Evolutionary conservation across 495 filamentous ascomycete genomes (phyloP).

Genomic region (Cladorrhinum samala): DNA sequence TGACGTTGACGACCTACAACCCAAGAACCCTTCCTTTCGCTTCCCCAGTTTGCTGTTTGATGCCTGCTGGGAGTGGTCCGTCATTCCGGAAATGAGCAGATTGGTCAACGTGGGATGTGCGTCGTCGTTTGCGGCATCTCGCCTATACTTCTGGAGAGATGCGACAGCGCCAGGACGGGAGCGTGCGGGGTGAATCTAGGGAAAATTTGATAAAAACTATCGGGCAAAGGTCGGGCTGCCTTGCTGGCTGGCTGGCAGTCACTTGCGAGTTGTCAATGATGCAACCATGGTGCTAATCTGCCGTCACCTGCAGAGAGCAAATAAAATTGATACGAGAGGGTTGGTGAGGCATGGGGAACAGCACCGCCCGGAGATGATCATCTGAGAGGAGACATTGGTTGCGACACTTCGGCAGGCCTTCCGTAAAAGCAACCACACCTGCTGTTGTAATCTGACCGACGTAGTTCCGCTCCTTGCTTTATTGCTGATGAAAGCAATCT

Average conservation of each 20-base stretch:
- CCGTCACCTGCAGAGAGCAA: conserved; percentile 7
- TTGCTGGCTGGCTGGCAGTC: too few relatives aligned
- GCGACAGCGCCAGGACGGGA: too few relatives aligned
- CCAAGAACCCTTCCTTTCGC: conserved; percentile 1
- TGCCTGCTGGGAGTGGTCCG: conserved; percentile 16
- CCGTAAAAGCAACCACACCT: background rate
- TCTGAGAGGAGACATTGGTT: too few relatives aligned
- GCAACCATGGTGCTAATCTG: conserved; percentile 18
- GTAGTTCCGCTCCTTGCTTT: conserved; percentile 15
- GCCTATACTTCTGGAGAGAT: too few relatives aligned
- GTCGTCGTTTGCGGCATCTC: conserved; percentile 12
- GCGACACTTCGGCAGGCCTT: background rate
- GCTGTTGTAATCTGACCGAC: conserved; percentile 18
- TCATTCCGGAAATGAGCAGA: conserved; percentile 21
- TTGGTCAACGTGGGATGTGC: conserved; percentile 12
- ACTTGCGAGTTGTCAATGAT: too few relatives aligned
- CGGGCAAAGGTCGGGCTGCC: conserved; percentile 15
- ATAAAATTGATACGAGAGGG: background rate
- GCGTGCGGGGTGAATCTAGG: conserved; percentile 2
- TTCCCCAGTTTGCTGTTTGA: conserved; percentile 1
- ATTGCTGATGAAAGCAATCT: background rate
- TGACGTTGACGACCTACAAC: background rate
- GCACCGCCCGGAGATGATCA: too few relatives aligned
- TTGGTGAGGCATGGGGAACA: too few relatives aligned
- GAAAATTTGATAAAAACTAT: background rate